Base-by-base conservation (phyloP, 192 early-diverging fungal species). In the Umbelopsis vinacea region DNA sequence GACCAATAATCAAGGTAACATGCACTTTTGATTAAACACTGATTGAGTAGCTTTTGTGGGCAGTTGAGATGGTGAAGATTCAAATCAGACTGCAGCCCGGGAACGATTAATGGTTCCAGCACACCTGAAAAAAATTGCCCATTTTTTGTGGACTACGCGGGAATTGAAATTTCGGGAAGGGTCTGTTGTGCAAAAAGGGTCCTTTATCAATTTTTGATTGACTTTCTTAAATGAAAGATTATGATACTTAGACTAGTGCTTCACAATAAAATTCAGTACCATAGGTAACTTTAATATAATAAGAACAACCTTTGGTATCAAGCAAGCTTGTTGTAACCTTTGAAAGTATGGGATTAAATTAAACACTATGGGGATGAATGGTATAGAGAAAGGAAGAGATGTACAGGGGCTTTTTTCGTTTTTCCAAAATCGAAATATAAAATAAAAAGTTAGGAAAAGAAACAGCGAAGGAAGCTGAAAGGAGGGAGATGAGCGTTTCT, bases 171-270 rank as follows among this genome's bases (percentile, higher is more conserved):
- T 37, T 63, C 57, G 57, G 57, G 33, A 63, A 37, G 57, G 57
- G 54, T 57, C 33, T 63, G 57, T 63, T 14, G 57, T 63, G 57
- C 57, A 63, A 63, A 50, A 63, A 63, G 57, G 57, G 57, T 63
- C 57, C 53, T 54, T 29, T 52, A 43, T 43, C 48, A 50, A 21
- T 2, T 50, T 4, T 21, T 50, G 29, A 29, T 29, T 29, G 29
- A 29, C 3, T 29, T 29, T 29, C 29, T 29, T 29, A 29, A 29
- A 29, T 29, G 29, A 1, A 29, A 29, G n/a, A 29, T 29, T 3
- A 29, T 29, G 29, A 29, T 3, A 29, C 3, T 2, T 29, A 29
- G 29, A 29, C 29, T 3, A 29, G 29, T 29, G 29, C 29, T 29
- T 29, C 29, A 29, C 29, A 3, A 43, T 43, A 43, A 6, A 43